Percentiles rank a stretch among this genome's conserved stretches.
phyloP scores from a whole-genome alignment of 2,329 filamentous ascomycete species.

The Pseudogymnoascus sp. region DNA sequence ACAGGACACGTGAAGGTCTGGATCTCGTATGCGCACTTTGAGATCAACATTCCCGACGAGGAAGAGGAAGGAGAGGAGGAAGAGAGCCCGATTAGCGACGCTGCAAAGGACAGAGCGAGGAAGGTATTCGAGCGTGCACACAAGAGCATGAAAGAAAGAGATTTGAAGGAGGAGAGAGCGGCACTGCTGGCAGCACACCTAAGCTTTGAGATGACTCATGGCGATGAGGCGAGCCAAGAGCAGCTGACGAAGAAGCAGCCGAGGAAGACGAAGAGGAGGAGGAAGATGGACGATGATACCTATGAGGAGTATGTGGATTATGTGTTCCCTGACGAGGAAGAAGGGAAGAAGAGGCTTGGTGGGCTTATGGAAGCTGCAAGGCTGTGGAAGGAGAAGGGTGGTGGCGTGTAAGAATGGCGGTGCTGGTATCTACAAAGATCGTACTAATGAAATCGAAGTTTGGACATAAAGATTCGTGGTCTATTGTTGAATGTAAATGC shows the following conservation, averaged over 20 bases:
- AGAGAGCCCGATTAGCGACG: slow-evolving; percentile 65
- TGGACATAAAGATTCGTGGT: not conserved
- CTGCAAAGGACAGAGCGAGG: slow-evolving; percentile 75
- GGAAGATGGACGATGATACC: slow-evolving; percentile 83
- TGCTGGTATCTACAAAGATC: slow-evolving; percentile 14
- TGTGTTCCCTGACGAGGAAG: slow-evolving; percentile 68
- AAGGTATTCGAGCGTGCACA: slow-evolving; percentile 80
- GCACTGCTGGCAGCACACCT: slow-evolving; percentile 88
- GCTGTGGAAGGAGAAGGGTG: not conserved
- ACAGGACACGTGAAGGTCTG: slow-evolving; percentile 99
- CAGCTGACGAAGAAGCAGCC: slow-evolving; percentile 92
- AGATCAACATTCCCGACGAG: slow-evolving; percentile 83
- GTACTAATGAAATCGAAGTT: slow-evolving; percentile 1
- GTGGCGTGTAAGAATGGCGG: slow-evolving; percentile 7
- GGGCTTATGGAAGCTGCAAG: slow-evolving; percentile 8
- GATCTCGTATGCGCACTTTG: slow-evolving; percentile 98
- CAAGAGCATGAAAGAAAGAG: slow-evolving; percentile 79
- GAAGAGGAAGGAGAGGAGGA: slow-evolving; percentile 49
- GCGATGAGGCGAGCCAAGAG: slow-evolving; percentile 65
- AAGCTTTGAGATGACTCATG: slow-evolving; percentile 83
- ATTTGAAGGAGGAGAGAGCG: slow-evolving; percentile 89
- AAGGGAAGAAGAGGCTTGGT: not conserved
- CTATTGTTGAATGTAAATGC: not conserved
- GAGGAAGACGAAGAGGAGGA: slow-evolving; percentile 81
- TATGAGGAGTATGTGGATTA: slow-evolving; percentile 98